These are phyloP conservation scores for Zygosaccharomyces gambellarensis DNA, from an alignment of 805 yeast genomes.

Conservation along the genomic window DNA sequence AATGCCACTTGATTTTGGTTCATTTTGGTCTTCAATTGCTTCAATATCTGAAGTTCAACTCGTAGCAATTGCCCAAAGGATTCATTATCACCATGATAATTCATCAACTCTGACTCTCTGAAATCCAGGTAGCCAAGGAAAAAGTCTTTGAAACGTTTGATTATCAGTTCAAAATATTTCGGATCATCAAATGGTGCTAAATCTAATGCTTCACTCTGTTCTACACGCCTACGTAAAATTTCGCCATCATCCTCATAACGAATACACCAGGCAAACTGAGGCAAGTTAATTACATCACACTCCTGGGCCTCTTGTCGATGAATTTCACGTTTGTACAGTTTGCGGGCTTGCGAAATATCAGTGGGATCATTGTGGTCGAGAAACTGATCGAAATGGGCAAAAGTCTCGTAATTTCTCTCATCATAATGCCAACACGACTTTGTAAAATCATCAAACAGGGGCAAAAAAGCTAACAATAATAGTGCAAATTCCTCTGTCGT, in stretches of 20 bases:
- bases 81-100: neutral
- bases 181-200: constrained; percentile 7
- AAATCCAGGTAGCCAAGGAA: constrained; percentile 10
- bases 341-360: neutral
- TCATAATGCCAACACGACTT: constrained; percentile 15
- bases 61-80: constrained; percentile 3
- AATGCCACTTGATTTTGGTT: neutral
- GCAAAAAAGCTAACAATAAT: constrained; percentile 21
- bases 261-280: constrained; percentile 24
- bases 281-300: constrained; percentile 15
- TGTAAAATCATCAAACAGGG: neutral
- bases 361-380: neutral
- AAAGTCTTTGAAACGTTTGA: constrained; percentile 8
- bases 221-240: constrained; percentile 7
- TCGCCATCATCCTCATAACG: constrained; percentile 7
- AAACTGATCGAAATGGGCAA: constrained; percentile 9
- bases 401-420: constrained; percentile 7
- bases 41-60: constrained; percentile 3
- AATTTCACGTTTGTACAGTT: constrained; percentile 7
- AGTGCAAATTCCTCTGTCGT: constrained; percentile 10
- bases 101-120: neutral
- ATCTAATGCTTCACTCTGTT: constrained; percentile 10
- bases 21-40: neutral
- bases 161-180: constrained; percentile 1
- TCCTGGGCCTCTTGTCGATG: constrained; percentile 6